Evolutionary conservation across 1,284 basidiomycete species (phyloP), one percentile per base, ranked within the genome.

Genomic region (Trichosporon coremiiforme): DNA sequence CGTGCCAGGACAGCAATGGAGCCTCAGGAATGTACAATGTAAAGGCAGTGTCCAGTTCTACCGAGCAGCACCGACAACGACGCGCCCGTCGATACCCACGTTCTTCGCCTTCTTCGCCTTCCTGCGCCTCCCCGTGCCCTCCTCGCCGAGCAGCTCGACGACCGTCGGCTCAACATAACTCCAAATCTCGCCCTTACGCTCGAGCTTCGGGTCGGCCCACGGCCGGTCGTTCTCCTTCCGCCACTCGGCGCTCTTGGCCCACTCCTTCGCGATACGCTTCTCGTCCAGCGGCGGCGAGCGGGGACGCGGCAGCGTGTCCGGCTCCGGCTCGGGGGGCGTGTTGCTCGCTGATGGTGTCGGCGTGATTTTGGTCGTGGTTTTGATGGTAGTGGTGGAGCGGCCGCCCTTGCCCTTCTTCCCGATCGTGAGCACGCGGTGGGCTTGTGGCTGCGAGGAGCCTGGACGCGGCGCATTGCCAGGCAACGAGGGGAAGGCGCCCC

Each of bases 401-500:
- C 75, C 75, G 47, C 65, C 25, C 67, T 70, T 70, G 66, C 41
- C 66, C 9, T 64, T 50, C 29, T 65, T 65, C 65, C 29, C 64
- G 66, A 75, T 75, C 9, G 75, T 74, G 45, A 75, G 68, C 33
- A 75, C 73, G 35, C 68, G 66, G 45, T 66, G 55, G 5, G 70
- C 71, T 2, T 29, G 68, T 17, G 69, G 69, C 20, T 68, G 70
- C 20, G 64, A 20, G 9, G 66, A 12, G 33, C 33, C 47, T 20
- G 13, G 17, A 8, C 53, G 25, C 2, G 41, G 29, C 9, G 66
- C 53, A 25, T 68, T 67, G 22, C 66, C 71, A 1, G 74, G 68
- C 7, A 84, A 70, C 15, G 78, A 74, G 7, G 83, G 83, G 75
- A 84, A 84, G 4, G 79, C 74, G 1, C 82, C 83, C 15, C 80